phyloP scores from a whole-genome alignment of 1,284 basidiomycete species.

The Mycena citricolor region DNA sequence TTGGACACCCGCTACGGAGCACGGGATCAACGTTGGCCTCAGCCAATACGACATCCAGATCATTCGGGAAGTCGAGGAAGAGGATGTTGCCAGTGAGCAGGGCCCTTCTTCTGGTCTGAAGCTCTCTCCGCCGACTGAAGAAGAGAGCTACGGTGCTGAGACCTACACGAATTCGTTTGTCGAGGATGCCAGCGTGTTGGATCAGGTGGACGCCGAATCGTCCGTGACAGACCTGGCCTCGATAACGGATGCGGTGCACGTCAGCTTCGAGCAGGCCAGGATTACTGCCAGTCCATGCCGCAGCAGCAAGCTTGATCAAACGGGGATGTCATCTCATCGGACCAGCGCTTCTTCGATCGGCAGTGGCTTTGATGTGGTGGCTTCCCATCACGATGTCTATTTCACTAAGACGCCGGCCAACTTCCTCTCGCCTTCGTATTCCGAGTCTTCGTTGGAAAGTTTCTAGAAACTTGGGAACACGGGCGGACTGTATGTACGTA shows the following conservation, averaged over 20 bases:
- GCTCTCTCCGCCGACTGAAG: slow-evolving; percentile 1
- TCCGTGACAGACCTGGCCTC: slow-evolving; percentile 11
- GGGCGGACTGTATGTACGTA: too few species aligned
- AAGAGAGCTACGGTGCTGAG: slow-evolving; percentile 3
- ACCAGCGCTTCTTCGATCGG: slow-evolving; percentile 13
- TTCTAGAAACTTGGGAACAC: neutral
- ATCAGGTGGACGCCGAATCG: slow-evolving; percentile 10
- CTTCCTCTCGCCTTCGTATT: neutral
- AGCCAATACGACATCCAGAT: slow-evolving; percentile 7
- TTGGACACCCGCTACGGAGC: slow-evolving; percentile 13
- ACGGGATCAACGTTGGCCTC: slow-evolving; percentile 18
- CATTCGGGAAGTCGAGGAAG: slow-evolving; percentile 20
- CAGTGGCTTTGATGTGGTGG: slow-evolving; percentile 14
- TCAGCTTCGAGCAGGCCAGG: slow-evolving; percentile 6
- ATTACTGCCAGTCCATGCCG: too few species aligned
- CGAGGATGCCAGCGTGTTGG: slow-evolving; percentile 5
- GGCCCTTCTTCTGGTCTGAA: too few species aligned
- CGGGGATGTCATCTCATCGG: neutral
- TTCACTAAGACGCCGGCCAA: neutral
- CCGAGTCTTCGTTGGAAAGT: slow-evolving; percentile 16
- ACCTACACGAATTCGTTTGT: slow-evolving; percentile 15
- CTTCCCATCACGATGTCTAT: slow-evolving; percentile 1
- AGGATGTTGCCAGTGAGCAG: too few species aligned
- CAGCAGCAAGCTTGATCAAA: neutral
- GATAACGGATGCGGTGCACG: slow-evolving; percentile 3